Evolutionary conservation across 2,329 filamentous ascomycete genomes (phyloP), one percentile per base, ranked within the genome.

Genomic region (Aureobasidium sp.): DNA sequence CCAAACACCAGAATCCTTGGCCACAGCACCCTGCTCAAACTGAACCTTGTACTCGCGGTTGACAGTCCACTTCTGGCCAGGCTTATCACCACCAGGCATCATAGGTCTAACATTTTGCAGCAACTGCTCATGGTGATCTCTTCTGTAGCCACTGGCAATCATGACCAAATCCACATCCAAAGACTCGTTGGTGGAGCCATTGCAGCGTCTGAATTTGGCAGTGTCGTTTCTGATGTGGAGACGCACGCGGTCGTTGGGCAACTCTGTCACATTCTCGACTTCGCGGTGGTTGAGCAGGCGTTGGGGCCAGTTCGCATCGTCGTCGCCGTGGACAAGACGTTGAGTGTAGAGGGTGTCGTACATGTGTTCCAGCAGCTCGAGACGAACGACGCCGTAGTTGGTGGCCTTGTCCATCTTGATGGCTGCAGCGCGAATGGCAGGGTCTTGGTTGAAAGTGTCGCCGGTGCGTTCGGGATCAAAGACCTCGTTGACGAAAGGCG

Each of bases 401-500:
- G 93, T 97, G 34, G 85, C 86, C 63, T 88, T 87, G 67, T 95
- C 90, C 58, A 86, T 85, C 16, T 80, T 76, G 57, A 96, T 78
- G 30, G 79, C 78, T 14, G 77, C 75, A 36, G 81, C 77, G 53
- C 92, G 88, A 64, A 86, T 79, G 48, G 80, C 78, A 1, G 85
- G 76, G 0, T 87, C 79, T 66, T 87, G 85, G 53, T 83, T 78
- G 78, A 86, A 97, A 67, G 96, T 83, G 48, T 80, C 80, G 72
- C 96, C 89, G 34, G 96, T 86, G 63, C 87, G 88, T 37, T 88
- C 85, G 1, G 93, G 93, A 77, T 97, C 91, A 80, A 97, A 97
- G 71, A 97, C 90, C 69, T 94, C 91, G 74, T 97, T 97, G 68
- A 97, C 91, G 69, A 97, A 97, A 21, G 93, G 94, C 59, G 91